Percentiles rank a stretch among this genome's conserved stretches.
Evolutionary conservation across 805 yeast genomes (phyloP).

Genomic region (Zygosaccharomyces kombuchaensis): DNA sequence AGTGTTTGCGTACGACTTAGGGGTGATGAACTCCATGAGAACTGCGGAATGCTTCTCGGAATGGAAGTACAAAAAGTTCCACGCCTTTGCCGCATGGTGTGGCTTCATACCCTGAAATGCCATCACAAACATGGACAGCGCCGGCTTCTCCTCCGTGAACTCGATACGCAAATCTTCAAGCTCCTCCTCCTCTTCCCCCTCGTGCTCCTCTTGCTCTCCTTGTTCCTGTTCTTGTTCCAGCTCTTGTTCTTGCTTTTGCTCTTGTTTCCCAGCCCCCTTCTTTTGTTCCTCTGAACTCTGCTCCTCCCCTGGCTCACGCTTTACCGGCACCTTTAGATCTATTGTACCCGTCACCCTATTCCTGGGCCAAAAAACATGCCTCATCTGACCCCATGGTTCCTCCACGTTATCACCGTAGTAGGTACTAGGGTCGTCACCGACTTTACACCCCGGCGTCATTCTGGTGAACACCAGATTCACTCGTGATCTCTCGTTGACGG

Average conservation of each 20-base stretch:
- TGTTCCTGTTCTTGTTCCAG: conserved; percentile 7
- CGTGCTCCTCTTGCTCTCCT: conserved; percentile 16
- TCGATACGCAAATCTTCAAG: conserved; percentile 22
- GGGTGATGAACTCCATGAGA: conserved; percentile 94
- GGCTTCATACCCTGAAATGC: conserved; percentile 99
- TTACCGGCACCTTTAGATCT: conserved; percentile 35
- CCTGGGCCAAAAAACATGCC: conserved; percentile 97
- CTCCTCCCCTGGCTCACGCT: conserved; percentile 7
- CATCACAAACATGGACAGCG: conserved; percentile 78
- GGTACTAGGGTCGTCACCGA: conserved; percentile 84
- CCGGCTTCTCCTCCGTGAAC: conserved; percentile 28
- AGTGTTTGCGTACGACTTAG: conserved; percentile 79
- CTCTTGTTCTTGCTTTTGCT: conserved; percentile 7
- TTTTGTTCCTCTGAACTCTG: conserved; percentile 11
- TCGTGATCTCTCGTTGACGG: conserved; percentile 61
- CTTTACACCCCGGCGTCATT: conserved; percentile 75
- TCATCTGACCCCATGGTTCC: conserved; percentile 96
- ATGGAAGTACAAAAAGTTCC: conserved; percentile 93
- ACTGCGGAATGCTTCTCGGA: conserved; percentile 69
- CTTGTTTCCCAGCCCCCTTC: conserved; percentile 9
- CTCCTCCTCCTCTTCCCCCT: conserved; percentile 15
- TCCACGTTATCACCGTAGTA: conserved; percentile 77
- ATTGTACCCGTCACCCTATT: conserved; percentile 66
- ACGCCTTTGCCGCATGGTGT: conserved; percentile 94
- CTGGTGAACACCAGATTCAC: conserved; percentile 65